Evolutionary conservation across 2,329 filamentous ascomycete species (phyloP).

Genomic region (Cladosporium sp.): DNA sequence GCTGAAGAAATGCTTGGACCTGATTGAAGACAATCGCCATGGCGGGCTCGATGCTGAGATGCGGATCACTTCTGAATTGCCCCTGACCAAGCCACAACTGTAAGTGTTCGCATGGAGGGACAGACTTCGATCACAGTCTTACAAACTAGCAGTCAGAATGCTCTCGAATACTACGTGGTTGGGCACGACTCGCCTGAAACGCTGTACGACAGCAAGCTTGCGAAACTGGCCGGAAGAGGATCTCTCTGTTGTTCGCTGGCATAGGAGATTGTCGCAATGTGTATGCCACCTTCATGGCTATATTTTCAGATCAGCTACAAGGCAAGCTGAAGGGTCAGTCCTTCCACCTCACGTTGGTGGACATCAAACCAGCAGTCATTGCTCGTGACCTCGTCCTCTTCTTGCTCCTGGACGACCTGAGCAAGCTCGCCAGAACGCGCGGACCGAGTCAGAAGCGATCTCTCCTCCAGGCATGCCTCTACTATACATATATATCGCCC

Average conservation of each 20-base stretch:
- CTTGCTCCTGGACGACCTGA: not conserved
- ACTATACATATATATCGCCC: conserved; percentile 6
- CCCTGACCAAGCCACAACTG: conserved; percentile 24
- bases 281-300: not conserved
- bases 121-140: not conserved
- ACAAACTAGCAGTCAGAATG: conserved; percentile 8
- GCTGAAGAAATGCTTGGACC: not conserved
- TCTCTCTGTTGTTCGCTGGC: conserved; percentile 19
- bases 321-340: not conserved
- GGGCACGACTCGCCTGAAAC: conserved; percentile 24
- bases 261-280: conserved; percentile 21
- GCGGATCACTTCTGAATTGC: conserved; percentile 21
- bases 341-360: conserved; percentile 8
- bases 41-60: conserved; percentile 10
- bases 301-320: not conserved
- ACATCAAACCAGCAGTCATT: not conserved
- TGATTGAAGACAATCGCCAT: not conserved
- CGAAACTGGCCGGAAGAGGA: conserved; percentile 1
- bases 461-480: not conserved
- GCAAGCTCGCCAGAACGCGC: not conserved
- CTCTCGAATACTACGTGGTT: conserved; percentile 22
- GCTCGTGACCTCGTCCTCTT: not conserved
- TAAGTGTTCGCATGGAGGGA: not conserved
- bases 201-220: conserved; percentile 17
- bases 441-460: not conserved